Percentiles rank a stretch among this genome's conserved stretches.
Evolutionary conservation across 2,329 filamentous ascomycete species (phyloP).

Genomic region (Berkeleyomyces basicola): DNA sequence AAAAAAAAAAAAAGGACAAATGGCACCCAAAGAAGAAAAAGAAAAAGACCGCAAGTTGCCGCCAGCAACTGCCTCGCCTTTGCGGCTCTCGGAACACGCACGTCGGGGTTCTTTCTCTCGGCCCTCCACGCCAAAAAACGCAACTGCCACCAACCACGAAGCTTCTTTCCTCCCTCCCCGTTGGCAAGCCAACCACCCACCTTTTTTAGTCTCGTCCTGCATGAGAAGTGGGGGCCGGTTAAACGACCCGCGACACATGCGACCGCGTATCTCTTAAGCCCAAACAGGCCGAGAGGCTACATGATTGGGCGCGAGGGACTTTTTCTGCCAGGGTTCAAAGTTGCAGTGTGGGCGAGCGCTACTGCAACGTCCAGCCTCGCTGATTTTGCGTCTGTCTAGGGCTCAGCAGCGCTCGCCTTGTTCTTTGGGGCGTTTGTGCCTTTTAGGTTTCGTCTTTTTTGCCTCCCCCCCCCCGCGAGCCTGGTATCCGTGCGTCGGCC

Average conservation of each 20-base stretch:
- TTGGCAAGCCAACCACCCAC: conserved; percentile 6
- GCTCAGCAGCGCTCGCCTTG: too few species aligned
- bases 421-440: not conserved
- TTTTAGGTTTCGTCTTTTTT: not conserved
- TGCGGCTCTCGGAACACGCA: too few species aligned
- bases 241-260: not conserved
- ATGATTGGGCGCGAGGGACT: not conserved
- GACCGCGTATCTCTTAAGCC: not conserved
- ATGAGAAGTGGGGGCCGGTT: not conserved
- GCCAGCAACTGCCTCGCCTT: too few species aligned
- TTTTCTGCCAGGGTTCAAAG: not conserved
- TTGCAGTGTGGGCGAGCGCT: not conserved
- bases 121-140: too few species aligned
- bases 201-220: not conserved
- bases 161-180: not conserved
- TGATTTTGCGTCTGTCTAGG: not conserved
- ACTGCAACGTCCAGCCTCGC: conserved; percentile 2
- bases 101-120: too few species aligned
- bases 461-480: not conserved
- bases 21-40: not conserved
- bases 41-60: not conserved
- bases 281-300: not conserved
- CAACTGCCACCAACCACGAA: too few species aligned
- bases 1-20: not conserved
- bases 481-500: not conserved